Percentiles rank a stretch among this genome's conserved stretches.
These are phyloP conservation scores for Hypocreales sp. DNA, from an alignment of 2,329 filamentous ascomycete genomes.

Conservation along the genomic window DNA sequence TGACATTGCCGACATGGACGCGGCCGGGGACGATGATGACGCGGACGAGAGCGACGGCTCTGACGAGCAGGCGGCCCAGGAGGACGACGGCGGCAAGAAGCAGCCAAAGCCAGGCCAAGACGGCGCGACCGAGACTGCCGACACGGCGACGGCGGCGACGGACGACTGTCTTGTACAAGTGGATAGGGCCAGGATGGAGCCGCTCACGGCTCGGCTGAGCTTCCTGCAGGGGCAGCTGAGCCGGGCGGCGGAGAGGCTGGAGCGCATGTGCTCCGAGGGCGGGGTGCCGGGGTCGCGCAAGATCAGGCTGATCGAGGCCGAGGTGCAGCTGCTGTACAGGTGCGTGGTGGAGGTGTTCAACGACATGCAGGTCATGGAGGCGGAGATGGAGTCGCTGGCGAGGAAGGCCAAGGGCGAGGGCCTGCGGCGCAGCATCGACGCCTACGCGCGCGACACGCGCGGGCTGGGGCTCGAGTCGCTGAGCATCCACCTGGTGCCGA, in stretches of 20 bases:
- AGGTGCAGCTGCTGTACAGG: conserved; percentile 11
- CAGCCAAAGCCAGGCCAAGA: too few relatives aligned
- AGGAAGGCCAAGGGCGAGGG: conserved; percentile 11
- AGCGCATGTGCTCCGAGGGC: conserved; percentile 10
- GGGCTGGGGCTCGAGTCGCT: conserved; percentile 40
- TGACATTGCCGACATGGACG: conserved; percentile 25
- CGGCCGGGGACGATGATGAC: conserved; percentile 10
- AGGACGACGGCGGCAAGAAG: too few relatives aligned
- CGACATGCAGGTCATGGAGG: conserved; percentile 4
- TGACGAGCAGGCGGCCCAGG: too few relatives aligned
- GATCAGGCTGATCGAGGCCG: conserved; percentile 18
- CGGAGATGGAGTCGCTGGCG: conserved; percentile 10
- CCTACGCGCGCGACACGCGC: conserved; percentile 42
- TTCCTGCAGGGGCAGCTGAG: conserved; percentile 15
- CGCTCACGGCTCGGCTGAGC: conserved; percentile 16
- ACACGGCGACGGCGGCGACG: too few relatives aligned
- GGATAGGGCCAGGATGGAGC: conserved; percentile 18
- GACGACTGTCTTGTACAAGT: too few relatives aligned
- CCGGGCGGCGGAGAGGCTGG: conserved; percentile 14
- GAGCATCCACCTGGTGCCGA: conserved; percentile 41
- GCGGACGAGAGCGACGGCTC: too few relatives aligned
- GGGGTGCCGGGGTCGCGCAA: conserved; percentile 11
- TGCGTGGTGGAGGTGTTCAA: conserved; percentile 4
- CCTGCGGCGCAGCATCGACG: conserved; percentile 19
- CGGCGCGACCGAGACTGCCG: too few relatives aligned